Conservation (phyloP, 331 rosid species). For the Acacia concinna region DNA sequence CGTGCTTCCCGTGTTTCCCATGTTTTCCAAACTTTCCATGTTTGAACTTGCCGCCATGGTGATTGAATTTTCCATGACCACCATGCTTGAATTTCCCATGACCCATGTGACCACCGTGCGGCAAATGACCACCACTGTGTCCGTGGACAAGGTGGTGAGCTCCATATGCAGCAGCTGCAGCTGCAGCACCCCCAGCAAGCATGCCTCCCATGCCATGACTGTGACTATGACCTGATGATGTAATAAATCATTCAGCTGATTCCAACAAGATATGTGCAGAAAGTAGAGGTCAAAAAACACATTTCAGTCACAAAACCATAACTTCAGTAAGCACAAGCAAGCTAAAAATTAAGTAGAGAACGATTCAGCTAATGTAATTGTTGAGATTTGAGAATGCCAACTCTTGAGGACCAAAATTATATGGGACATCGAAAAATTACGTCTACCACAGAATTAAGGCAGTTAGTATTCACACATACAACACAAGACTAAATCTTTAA, state of each 20-base stretch:
- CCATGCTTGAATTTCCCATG: constrained; percentile 27
- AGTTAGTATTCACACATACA: not conserved
- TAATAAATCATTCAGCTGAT: constrained; percentile 15
- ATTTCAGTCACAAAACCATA: not conserved
- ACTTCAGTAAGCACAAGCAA: not conserved
- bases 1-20: constrained; percentile 56
- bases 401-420: not conserved
- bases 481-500: not conserved
- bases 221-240: constrained; percentile 47
- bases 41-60: not conserved
- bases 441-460: not conserved
- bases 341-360: not conserved
- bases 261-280: not conserved
- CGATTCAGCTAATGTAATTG: not conserved
- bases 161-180: constrained; percentile 53
- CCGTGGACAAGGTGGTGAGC: not conserved
- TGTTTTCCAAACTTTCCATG: not conserved
- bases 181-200: constrained; percentile 83
- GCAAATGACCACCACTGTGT: not conserved
- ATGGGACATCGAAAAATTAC: constrained; percentile 1
- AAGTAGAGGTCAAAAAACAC: not conserved
- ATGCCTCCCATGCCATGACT: constrained; percentile 50
- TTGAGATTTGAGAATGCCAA: not conserved
- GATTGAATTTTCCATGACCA: no score
- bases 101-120: constrained; percentile 24